Conservation (phyloP, 352 stramenopile genomes). For the Stramenopiles sp. region DNA sequence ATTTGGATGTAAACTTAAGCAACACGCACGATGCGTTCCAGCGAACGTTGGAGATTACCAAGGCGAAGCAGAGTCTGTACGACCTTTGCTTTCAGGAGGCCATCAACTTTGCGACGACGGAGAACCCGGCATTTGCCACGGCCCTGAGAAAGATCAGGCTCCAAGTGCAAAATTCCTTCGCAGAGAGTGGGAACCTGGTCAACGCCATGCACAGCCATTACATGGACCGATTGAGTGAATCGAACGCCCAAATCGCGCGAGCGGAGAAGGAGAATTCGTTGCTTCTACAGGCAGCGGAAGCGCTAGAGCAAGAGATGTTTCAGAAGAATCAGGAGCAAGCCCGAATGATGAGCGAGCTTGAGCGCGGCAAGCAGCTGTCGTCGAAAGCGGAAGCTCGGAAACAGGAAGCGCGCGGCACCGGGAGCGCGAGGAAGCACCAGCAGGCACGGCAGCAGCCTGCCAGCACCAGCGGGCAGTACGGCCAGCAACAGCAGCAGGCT, state of each 20-base stretch:
- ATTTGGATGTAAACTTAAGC: background rate
- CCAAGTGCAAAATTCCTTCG: background rate
- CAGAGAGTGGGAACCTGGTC: background rate
- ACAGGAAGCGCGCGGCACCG: background rate
- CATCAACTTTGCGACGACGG: conserved; percentile 21
- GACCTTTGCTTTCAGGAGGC: background rate
- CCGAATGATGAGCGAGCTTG: background rate
- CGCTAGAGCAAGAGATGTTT: background rate
- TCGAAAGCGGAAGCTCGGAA: background rate
- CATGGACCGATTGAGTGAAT: background rate
- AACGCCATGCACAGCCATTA: background rate
- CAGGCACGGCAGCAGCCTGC: background rate
- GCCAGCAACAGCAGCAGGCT: background rate
- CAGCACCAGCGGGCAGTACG: background rate
- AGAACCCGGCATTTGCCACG: background rate
- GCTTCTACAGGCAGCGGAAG: background rate
- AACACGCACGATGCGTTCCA: background rate
- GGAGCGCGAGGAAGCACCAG: background rate
- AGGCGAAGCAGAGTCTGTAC: background rate
- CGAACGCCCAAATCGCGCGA: background rate
- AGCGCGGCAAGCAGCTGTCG: background rate
- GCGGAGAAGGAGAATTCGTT: background rate
- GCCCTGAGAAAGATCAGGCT: background rate
- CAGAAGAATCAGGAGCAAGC: background rate
- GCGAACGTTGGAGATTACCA: conserved; percentile 6